These are phyloP conservation scores for Mycosphaerella sp. DNA, from an alignment of 2,329 filamentous ascomycete genomes.

Conservation along the genomic window DNA sequence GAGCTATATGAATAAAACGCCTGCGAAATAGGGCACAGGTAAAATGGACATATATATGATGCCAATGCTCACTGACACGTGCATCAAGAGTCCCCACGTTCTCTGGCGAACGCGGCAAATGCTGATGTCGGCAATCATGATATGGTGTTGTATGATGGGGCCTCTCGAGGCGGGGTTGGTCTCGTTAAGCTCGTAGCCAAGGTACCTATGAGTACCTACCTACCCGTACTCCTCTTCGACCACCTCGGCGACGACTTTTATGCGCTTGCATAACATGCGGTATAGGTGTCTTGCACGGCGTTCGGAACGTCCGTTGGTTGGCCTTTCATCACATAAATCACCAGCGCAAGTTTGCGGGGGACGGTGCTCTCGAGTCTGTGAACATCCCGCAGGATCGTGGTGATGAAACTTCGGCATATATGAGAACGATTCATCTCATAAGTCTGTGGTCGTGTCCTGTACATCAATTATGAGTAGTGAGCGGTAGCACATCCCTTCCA, in stretches of 20 bases:
- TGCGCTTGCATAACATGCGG: not conserved
- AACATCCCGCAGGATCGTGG: too few relatives aligned
- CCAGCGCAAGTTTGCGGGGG: too few relatives aligned
- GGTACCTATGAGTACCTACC: too few relatives aligned
- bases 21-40: too few relatives aligned
- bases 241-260: not conserved
- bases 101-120: not conserved
- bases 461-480: constrained; percentile 5
- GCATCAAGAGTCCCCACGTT: not conserved
- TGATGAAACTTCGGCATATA: not conserved
- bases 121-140: not conserved
- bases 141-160: not conserved
- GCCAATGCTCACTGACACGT: not conserved
- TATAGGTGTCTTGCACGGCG: too few relatives aligned
- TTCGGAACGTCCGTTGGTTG: too few relatives aligned
- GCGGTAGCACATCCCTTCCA: not conserved
- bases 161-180: not conserved
- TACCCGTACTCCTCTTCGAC: not conserved
- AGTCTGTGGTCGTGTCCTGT: not conserved
- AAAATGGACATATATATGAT: not conserved
- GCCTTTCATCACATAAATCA: too few relatives aligned
- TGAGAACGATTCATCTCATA: not conserved
- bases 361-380: too few relatives aligned
- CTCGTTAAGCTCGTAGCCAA: not conserved
- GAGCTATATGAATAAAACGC: too few relatives aligned